These are phyloP conservation scores for Pholiota microspora DNA, from an alignment of 768 basidiomycete species.

Conservation along the genomic window DNA sequence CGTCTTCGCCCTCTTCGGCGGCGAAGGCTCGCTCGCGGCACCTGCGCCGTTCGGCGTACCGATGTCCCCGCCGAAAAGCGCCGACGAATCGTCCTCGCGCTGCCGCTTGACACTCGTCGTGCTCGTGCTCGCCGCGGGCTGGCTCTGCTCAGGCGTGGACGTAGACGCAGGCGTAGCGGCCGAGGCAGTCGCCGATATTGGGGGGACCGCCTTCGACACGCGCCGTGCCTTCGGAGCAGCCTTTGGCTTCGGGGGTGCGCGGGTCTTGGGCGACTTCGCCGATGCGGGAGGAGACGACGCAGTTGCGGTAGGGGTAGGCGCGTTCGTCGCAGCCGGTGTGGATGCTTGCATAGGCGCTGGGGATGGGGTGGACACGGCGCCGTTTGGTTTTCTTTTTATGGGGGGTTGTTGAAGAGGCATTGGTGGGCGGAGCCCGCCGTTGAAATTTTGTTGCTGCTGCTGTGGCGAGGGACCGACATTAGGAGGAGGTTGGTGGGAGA, in stretches of 20 bases:
- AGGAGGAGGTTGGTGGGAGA: constrained; percentile 21
- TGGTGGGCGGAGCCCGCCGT: constrained; percentile 14
- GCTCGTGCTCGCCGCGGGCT: constrained; percentile 23
- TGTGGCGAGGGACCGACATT: constrained; percentile 21
- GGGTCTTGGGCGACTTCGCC: constrained; percentile 68
- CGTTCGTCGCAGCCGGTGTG: constrained; percentile 41
- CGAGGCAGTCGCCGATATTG: constrained; percentile 22
- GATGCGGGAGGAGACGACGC: constrained; percentile 63
- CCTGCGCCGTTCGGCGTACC: constrained; percentile 26
- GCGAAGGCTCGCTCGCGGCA: constrained; percentile 51
- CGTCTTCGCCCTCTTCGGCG: constrained; percentile 69
- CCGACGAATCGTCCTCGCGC: constrained; percentile 48
- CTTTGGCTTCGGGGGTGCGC: constrained; percentile 46
- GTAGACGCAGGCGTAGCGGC: constrained; percentile 5
- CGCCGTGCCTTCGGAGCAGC: constrained; percentile 27
- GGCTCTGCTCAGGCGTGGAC: constrained; percentile 11
- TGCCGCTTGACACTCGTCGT: constrained; percentile 41
- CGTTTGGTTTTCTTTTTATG: constrained; percentile 13
- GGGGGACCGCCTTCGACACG: constrained; percentile 28
- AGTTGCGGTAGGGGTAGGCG: constrained; percentile 51
- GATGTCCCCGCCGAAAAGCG: constrained; percentile 19
- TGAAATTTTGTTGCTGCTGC: constrained; percentile 19
- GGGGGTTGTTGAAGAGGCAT: constrained; percentile 20
- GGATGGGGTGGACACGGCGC: constrained; percentile 18
- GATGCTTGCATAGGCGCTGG: constrained; percentile 30